Evolutionary conservation across 2,329 filamentous ascomycete species (phyloP), one percentile per base, ranked within the genome.

Genomic region (Beauveria asiatica): DNA sequence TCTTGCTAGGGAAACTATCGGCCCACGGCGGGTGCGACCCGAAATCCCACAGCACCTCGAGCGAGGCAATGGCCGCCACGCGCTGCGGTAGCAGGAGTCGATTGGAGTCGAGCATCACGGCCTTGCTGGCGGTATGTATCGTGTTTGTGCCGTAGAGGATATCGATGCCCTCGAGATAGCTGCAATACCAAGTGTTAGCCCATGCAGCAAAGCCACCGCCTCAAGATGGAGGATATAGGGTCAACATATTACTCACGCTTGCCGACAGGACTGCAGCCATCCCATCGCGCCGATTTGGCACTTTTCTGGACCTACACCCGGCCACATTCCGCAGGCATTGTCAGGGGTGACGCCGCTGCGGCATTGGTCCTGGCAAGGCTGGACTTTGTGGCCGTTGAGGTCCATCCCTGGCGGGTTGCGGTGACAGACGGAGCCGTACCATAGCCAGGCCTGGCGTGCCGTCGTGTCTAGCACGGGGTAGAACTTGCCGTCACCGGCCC

Each of bases 101-200:
- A 3, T 49, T 49, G 17, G 68, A 44, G 10, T 60, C 27, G 50
- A 65, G 41, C 6, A 69, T 21, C 60, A 70, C 51, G 7, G 45
- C 56, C 10, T 65, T 64, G 57, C 66, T 66, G 25, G 66, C 54
- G 1, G 63, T 64, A 33, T 68, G 59, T 23, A 70, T 63, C 10
- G 64, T 69, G 55, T 72, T 73, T 5, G 66, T 67, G 2, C 63
- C 46, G 59, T 70, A 73, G 6, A 73, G 62, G 7, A 71, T 62
- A 8, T 70, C 61, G 44, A 71, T 64, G 3, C 67, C 69, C 42
- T 73, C 69, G 3, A 65, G 16, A 51, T 70, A 73, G 30, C 68
- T 69, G 11, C 37, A 4, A 11, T 27, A 21, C 23, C 5, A 13
- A 50, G 19, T 5, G 41, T 59, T 37, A 59, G 49, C 27, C 11